Conservation (phyloP, 2,329 filamentous ascomycete species). For the Camillea tinctor region DNA sequence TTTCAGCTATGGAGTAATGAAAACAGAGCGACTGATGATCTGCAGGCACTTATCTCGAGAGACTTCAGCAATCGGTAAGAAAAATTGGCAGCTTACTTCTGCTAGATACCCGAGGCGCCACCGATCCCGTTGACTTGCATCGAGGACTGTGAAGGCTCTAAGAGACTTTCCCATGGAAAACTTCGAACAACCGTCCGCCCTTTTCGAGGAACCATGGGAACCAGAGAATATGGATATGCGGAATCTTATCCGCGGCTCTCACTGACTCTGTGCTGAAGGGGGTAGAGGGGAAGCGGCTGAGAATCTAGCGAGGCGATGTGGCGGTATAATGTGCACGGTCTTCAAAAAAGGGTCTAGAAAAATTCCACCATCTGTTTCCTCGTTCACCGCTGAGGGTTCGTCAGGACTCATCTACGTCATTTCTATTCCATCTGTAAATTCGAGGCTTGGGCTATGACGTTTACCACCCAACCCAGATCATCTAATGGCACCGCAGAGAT, state of each 20-base stretch:
- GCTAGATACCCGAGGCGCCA: not conserved
- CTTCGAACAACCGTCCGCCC: not conserved
- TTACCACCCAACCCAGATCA: not conserved
- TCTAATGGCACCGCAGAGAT: not conserved
- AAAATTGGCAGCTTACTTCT: not conserved
- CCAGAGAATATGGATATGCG: not conserved
- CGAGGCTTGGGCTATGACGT: not conserved
- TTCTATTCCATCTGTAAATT: not conserved
- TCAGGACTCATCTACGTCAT: not conserved
- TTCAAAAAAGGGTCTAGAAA: not conserved
- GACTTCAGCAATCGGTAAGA: not conserved
- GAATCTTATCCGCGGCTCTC: not conserved
- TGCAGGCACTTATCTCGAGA: not conserved
- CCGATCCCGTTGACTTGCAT: not conserved
- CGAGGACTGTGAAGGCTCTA: not conserved
- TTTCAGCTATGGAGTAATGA: not conserved
- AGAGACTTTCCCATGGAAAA: not conserved
- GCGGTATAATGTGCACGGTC: not conserved
- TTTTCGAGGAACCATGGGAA: not conserved
- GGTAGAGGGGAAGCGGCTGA: not conserved
- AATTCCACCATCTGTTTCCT: not conserved
- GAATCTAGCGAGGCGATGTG: not conserved
- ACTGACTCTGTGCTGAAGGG: not conserved
- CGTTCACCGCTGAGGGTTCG: not conserved
- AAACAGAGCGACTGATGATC: not conserved